Base-by-base conservation (phyloP, 1,139 yeast genomes). In the Scheffersomyces stambukii region DNA sequence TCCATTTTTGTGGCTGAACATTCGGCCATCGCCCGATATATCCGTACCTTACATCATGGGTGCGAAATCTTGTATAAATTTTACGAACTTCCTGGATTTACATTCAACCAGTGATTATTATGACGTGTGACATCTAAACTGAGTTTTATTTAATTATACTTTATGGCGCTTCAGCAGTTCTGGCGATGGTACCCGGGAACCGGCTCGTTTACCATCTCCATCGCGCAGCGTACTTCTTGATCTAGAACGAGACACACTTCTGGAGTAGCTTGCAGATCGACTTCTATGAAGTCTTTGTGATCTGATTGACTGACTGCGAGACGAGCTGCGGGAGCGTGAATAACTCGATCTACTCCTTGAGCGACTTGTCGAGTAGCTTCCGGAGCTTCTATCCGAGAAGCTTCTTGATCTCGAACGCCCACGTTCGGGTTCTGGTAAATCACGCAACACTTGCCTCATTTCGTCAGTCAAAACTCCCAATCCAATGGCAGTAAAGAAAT, bases 401-500 rank as follows among this genome's bases (percentile, higher is more conserved):
- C 36, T 29, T 19, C 48, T 29, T 28, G 53, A 24, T 31, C 51
- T 30, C 21, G 50, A 41, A 32, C 56, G 32, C 19, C 48, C 34
- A 29, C 30, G 24, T 13, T 26, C 35, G 19, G 19, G 31, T 28
- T 27, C 35, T 24, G 53, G 47, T 15, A 44, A 25, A 16, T 30
- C 32, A 21, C 35, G 37, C 36, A 84, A 58, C 9, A 62, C 66
- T 8, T 62, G 68, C 55, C 98, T 71, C 94, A 88, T 82, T 8
- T 62, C 72, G 27, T 86, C 95, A 0, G 97, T 89, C 35, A 91
- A 51, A 2, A 72, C 69, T 27, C 97, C 97, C 31, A 89, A 54
- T 0, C 95, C 95, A 42, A 91, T 86, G 2, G 96, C 96, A 0
- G 97, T 89, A 56, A 89, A 91, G 51, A 71, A 91, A 48, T 91